Evolutionary conservation across 768 basidiomycete species (phyloP), one percentile per base, ranked within the genome.

Genomic region (Lanmaoa rubissima): DNA sequence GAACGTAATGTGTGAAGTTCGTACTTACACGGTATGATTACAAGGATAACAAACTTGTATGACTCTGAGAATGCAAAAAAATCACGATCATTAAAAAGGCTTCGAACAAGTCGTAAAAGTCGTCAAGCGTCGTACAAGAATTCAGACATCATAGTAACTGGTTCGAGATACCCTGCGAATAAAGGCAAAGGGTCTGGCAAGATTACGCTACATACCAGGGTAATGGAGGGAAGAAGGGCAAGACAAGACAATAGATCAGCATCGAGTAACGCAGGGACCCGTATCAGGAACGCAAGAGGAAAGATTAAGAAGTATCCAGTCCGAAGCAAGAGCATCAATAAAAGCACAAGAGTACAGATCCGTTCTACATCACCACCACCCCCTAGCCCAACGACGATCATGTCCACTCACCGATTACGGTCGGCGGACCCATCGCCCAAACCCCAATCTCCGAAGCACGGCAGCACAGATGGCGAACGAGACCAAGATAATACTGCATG

Each of bases 381-480:
- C 7, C 28, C 5, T 28, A 35, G 36, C 19, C 17, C 32, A n/a
- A 45, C n/a, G 28, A 49, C 16, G 17, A 36, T 10, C 19, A 0
- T 10, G 19, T 28, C 47, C 14, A 54, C 58, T 58, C 47, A 60
- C 60, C 46, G 11, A 31, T 71, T 47, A 71, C 32, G 60, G 61
- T 47, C 57, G 45, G 40, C 65, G 61, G 31, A 59, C 24, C 62
- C 67, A 71, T 39, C 59, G 55, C 7, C 65, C 71, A 38, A 70
- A 57, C 2, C 61, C 62, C 32, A 66, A 49, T 43, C 59, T 67
- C 34, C 71, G 65, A 41, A 71, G 54, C 34, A 73, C 47, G 34
- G 60, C 61, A 26, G 61, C 61, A 48, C 70, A 71, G 19, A 71
- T 40, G 21, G 66, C 62, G 28, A 71, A 66, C 21, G 70, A 73